These are phyloP conservation scores for Byssoonygena ceratinophila DNA, from an alignment of 2,329 filamentous ascomycete genomes.

Conservation along the genomic window DNA sequence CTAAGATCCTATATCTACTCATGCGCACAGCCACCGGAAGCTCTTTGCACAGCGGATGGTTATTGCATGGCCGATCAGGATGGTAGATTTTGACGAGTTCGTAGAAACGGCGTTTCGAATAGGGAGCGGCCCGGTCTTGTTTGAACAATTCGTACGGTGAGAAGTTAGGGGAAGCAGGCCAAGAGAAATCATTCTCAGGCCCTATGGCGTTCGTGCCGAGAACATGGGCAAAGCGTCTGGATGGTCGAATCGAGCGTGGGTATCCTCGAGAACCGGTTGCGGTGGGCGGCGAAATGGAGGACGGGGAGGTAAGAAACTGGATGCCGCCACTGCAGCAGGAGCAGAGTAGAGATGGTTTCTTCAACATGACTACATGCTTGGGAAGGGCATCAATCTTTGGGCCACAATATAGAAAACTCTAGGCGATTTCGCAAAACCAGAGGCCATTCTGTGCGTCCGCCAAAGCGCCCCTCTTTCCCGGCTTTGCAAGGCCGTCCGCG, in stretches of 20 bases:
- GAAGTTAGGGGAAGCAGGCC: conserved; percentile 36
- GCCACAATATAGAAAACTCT: neutral
- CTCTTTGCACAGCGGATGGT: conserved; percentile 34
- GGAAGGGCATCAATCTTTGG: neutral
- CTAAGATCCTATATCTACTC: conserved; percentile 82
- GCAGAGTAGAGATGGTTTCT: conserved; percentile 35
- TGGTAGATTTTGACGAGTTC: conserved; percentile 93
- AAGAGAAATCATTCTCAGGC: conserved; percentile 26
- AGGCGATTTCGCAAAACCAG: neutral
- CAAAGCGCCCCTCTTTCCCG: neutral
- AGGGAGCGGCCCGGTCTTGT: conserved; percentile 51
- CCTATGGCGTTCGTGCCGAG: conserved; percentile 22
- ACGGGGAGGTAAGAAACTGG: conserved; percentile 26
- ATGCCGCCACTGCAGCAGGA: conserved; percentile 31
- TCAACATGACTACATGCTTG: conserved; percentile 38
- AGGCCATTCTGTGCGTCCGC: neutral
- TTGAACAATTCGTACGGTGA: conserved; percentile 88
- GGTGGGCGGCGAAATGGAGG: conserved; percentile 19
- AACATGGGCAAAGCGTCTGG: conserved; percentile 31
- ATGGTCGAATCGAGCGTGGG: conserved; percentile 18
- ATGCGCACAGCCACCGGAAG: conserved; percentile 55
- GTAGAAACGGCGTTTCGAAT: conserved; percentile 77
- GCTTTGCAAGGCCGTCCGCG: neutral
- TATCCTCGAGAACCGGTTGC: conserved; percentile 19
- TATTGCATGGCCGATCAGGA: conserved; percentile 55